phyloP scores from a whole-genome alignment of 2,329 filamentous ascomycete genomes.

The Septoria petroselini region DNA sequence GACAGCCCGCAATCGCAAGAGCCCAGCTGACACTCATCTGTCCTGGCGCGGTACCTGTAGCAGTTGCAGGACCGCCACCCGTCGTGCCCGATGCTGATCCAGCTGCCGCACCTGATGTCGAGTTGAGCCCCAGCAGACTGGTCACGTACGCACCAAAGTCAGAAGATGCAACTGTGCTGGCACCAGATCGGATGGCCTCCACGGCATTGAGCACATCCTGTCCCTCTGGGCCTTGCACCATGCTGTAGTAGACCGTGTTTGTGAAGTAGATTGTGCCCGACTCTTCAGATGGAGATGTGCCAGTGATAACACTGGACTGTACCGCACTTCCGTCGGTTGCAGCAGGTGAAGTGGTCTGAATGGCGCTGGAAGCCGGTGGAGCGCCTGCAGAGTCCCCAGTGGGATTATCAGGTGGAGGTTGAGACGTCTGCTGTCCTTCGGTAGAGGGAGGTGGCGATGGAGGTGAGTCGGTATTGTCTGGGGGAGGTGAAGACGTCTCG shows the following conservation, averaged over 20 bases:
- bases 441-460: neutral
- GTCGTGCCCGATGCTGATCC: neutral
- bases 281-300: neutral
- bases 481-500: too few species aligned
- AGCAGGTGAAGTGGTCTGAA: too few species aligned
- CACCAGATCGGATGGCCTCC: neutral
- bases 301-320: too few species aligned
- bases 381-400: too few species aligned
- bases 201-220: neutral
- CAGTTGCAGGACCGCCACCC: neutral
- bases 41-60: neutral
- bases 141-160: constrained; percentile 4
- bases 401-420: neutral
- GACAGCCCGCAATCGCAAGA: neutral
- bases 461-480: neutral
- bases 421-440: too few species aligned
- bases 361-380: neutral
- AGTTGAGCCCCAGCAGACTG: neutral
- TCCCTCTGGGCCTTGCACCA: neutral
- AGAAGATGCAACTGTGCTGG: neutral
- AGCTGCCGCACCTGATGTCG: neutral
- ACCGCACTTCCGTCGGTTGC: too few species aligned
- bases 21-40: neutral
- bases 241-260: constrained; percentile 17
- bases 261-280: constrained; percentile 4